A percentile compares a stretch with the other conserved stretches of the same genome.
Evolutionary conservation across 768 basidiomycete species (phyloP).

Genomic region (Pulveroboletus frians): DNA sequence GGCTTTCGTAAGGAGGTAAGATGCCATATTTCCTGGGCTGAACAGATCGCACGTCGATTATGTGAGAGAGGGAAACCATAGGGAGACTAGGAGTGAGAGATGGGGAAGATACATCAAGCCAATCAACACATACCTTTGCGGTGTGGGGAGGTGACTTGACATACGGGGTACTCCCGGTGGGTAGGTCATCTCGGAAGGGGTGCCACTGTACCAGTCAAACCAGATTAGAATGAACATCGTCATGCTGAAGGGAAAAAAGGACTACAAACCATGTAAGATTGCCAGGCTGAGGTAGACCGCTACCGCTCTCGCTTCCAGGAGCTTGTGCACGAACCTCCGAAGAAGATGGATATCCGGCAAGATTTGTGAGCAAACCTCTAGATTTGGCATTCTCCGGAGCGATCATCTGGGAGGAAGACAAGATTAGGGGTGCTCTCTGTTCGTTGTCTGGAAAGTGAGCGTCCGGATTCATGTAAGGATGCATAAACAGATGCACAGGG

Average conservation of each 20-base stretch:
- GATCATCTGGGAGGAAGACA: slow-evolving; percentile 7
- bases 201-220: slow-evolving; percentile 3
- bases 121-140: slow-evolving; percentile 23
- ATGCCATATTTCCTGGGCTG: slow-evolving; percentile 33
- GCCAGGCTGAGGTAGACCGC: slow-evolving; percentile 4
- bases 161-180: slow-evolving; percentile 9
- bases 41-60: slow-evolving; percentile 11
- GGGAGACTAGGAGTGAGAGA: not conserved
- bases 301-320: slow-evolving; percentile 11
- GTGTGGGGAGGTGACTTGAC: slow-evolving; percentile 27
- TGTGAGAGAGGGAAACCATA: not conserved
- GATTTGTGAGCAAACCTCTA: slow-evolving; percentile 8
- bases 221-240: not conserved
- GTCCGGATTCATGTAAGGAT: slow-evolving; percentile 4
- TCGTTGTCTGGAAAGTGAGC: slow-evolving; percentile 1
- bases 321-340: slow-evolving; percentile 11
- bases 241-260: not conserved
- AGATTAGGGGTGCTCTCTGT: not conserved
- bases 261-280: slow-evolving; percentile 14
- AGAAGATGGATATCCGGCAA: slow-evolving; percentile 14
- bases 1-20: slow-evolving; percentile 25
- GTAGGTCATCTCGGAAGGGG: slow-evolving; percentile 2
- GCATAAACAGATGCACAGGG: slow-evolving; percentile 2
- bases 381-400: slow-evolving; percentile 10
- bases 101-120: not conserved